Conservation (phyloP, 228 moss, liverwort and hornwort species). For the Sphagnum fallax region DNA sequence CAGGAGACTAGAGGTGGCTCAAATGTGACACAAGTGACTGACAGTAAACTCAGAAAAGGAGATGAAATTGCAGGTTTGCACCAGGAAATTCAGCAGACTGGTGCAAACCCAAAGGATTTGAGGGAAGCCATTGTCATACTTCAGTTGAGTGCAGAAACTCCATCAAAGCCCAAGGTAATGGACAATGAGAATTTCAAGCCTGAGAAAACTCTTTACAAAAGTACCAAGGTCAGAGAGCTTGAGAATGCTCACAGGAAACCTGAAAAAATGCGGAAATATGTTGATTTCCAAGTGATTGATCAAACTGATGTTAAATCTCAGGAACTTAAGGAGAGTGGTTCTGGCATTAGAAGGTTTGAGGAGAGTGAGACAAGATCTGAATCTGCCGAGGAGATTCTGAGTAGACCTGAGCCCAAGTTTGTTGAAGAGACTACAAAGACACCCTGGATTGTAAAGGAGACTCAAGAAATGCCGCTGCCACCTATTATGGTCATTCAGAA, state of each 20-base stretch:
- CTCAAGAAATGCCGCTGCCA: too few species aligned
- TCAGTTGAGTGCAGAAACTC: conserved; percentile 45
- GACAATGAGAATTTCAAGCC: conserved; percentile 30
- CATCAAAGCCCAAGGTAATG: conserved; percentile 30
- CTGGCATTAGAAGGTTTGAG: conserved; percentile 9
- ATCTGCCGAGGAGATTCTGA: conserved; percentile 12
- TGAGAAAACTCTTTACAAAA: conserved; percentile 18
- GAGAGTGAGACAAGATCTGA: conserved; percentile 16
- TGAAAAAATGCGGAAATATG: background rate
- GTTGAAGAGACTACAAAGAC: conserved; percentile 9
- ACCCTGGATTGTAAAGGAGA: too few species aligned
- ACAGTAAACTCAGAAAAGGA: too few species aligned
- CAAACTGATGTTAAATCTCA: background rate
- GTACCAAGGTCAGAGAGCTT: conserved; percentile 26
- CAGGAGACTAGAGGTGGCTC: background rate
- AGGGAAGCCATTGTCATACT: conserved; percentile 4
- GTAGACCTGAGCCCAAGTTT: conserved; percentile 20
- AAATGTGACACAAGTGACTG: conserved; percentile 3
- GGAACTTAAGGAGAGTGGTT: conserved; percentile 8
- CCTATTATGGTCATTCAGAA: too few species aligned
- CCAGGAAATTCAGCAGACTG: conserved; percentile 8
- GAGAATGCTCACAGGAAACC: conserved; percentile 11
- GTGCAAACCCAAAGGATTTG: too few species aligned
- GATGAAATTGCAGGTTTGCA: conserved; percentile 25
- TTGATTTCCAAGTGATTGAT: conserved; percentile 24